A percentile compares a stretch with the other conserved stretches of the same genome.
Conservation (phyloP, 202 grass and related monocot species). For the Musa balbisiana region DNA sequence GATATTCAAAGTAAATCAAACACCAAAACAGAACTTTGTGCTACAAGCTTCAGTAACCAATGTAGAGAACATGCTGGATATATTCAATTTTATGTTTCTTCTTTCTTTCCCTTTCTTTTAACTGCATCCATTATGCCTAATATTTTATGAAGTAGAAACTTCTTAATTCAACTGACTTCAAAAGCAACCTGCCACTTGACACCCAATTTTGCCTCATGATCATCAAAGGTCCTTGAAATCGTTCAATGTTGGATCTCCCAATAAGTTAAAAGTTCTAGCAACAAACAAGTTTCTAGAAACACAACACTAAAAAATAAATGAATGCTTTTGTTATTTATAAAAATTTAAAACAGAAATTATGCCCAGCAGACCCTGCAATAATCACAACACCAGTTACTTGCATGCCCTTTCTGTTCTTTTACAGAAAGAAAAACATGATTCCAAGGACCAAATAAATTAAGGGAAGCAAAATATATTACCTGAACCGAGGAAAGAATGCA, state of each 20-base stretch:
- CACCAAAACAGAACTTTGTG: too few species aligned
- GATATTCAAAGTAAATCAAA: background rate
- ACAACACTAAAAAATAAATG: too few species aligned
- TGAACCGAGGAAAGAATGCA: constrained; percentile 83
- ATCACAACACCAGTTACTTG: background rate
- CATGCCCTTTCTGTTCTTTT: too few species aligned
- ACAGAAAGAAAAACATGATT: background rate
- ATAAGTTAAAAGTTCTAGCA: background rate
- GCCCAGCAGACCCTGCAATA: background rate
- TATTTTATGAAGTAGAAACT: background rate
- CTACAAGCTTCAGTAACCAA: background rate
- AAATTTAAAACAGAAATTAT: too few species aligned
- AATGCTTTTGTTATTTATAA: too few species aligned
- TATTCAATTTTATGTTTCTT: too few species aligned
- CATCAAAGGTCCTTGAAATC: background rate
- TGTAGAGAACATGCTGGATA: background rate
- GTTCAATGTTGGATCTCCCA: background rate
- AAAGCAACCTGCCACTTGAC: background rate
- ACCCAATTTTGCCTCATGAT: background rate
- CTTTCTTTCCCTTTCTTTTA: too few species aligned
- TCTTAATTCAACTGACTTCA: background rate
- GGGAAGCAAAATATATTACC: constrained; percentile 34
- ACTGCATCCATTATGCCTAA: too few species aligned
- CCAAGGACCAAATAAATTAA: background rate
- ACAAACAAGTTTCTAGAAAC: background rate